phyloP scores from a whole-genome alignment of 202 grass and related monocot genomes.

The Zizania palustris region DNA sequence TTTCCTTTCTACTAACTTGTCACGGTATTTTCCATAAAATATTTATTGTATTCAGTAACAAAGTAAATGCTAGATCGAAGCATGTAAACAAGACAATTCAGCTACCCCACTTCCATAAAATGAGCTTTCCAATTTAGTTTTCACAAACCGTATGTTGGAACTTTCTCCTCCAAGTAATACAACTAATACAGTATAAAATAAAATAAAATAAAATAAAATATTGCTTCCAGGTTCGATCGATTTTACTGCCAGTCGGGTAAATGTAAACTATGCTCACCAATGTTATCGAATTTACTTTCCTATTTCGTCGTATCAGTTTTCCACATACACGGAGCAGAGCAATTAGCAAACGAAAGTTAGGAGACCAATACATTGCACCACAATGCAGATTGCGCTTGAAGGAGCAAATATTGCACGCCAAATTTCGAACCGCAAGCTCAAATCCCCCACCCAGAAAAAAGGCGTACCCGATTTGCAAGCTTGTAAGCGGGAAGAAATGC shows the following conservation, averaged over 20 bases:
- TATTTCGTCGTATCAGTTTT: neutral
- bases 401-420: neutral
- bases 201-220: too few species aligned
- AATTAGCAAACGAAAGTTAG: neutral
- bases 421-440: neutral
- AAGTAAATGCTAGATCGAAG: slow-evolving; percentile 28
- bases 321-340: neutral
- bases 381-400: neutral
- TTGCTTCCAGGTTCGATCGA: neutral
- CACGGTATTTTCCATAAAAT: neutral
- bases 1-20: neutral
- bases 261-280: neutral
- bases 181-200: neutral
- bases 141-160: slow-evolving; percentile 29
- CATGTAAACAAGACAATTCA: slow-evolving; percentile 37
- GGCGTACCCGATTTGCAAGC: slow-evolving; percentile 79
- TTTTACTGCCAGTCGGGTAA: neutral
- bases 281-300: neutral
- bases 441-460: neutral
- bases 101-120: slow-evolving; percentile 4
- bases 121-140: slow-evolving; percentile 27
- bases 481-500: slow-evolving; percentile 79
- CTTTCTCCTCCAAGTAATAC: slow-evolving; percentile 9
- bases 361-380: neutral
- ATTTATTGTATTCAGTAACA: neutral